These are phyloP conservation scores for Ceratocystiopsis sp. DNA, from an alignment of 2,329 filamentous ascomycete species.

Conservation along the genomic window DNA sequence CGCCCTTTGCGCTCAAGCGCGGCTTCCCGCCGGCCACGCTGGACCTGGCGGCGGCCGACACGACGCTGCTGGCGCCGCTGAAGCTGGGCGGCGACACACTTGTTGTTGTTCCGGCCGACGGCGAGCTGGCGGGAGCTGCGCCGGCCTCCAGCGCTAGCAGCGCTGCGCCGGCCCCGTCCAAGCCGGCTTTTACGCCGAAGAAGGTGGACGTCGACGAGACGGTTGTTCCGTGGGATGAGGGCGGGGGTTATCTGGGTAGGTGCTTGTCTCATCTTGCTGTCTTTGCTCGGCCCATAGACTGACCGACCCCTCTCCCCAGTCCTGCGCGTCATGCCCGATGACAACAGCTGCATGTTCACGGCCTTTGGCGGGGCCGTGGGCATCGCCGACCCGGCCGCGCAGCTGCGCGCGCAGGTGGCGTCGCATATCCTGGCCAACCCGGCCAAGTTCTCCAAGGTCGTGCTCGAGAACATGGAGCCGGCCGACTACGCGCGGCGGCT, in stretches of 20 bases:
- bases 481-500: constrained; percentile 71
- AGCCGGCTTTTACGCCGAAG: constrained; percentile 14
- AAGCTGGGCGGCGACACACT: constrained; percentile 33
- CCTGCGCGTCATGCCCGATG: constrained; percentile 87
- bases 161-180: constrained; percentile 5
- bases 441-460: constrained; percentile 54
- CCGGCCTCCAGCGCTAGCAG: neutral
- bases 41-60: constrained; percentile 33
- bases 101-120: constrained; percentile 25
- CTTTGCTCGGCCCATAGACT: neutral
- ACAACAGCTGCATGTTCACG: constrained; percentile 88
- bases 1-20: constrained; percentile 60
- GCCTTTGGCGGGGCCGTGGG: constrained; percentile 72
- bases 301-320: constrained; percentile 25
- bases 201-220: constrained; percentile 23
- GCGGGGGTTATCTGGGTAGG: constrained; percentile 33
- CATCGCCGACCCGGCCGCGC: constrained; percentile 22
- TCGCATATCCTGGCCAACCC: constrained; percentile 60
- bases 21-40: constrained; percentile 67
- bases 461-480: constrained; percentile 51
- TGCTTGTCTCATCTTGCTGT: neutral
- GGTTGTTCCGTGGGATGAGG: constrained; percentile 31
- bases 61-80: constrained; percentile 23
- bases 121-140: constrained; percentile 14
- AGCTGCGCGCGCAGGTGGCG: constrained; percentile 62